phyloP scores from a whole-genome alignment of 257 asterid species.

The Phtheirospermum japonicum region DNA sequence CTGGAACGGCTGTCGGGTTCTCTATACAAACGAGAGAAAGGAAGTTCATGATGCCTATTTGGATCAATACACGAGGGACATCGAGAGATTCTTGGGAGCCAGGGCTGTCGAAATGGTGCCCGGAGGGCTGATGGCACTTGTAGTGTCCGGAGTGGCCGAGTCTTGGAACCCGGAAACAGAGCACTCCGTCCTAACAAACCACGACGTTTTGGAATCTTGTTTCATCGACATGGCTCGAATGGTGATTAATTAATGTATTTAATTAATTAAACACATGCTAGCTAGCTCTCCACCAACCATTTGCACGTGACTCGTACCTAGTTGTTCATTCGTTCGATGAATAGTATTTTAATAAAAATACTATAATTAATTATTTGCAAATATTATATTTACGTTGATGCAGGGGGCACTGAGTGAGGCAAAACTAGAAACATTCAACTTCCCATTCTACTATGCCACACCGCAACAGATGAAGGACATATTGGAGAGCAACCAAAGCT shows the following conservation, averaged over 20 bases:
- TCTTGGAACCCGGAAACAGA: constrained; percentile 24
- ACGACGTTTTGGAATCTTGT: constrained; percentile 36
- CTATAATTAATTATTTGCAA: too few relatives aligned
- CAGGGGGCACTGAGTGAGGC: constrained; percentile 43
- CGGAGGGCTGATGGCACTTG: constrained; percentile 52
- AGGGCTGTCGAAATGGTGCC: constrained; percentile 43
- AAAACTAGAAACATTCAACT: constrained; percentile 47
- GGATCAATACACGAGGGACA: constrained; percentile 34
- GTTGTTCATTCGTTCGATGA: too few relatives aligned
- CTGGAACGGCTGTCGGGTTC: constrained; percentile 43
- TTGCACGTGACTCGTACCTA: too few relatives aligned
- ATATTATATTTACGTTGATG: too few relatives aligned
- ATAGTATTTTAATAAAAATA: too few relatives aligned
- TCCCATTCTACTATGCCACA: constrained; percentile 43
- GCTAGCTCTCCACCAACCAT: too few relatives aligned
- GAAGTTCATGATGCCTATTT: constrained; percentile 40
- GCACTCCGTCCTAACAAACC: too few relatives aligned
- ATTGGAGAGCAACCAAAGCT: constrained; percentile 32
- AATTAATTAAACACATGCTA: too few relatives aligned
- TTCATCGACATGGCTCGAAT: constrained; percentile 57
- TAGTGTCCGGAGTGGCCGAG: constrained; percentile 40
- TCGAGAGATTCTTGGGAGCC: constrained; percentile 40
- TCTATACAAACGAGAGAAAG: constrained; percentile 31
- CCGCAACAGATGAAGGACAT: constrained; percentile 39
- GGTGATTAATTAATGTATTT: too few relatives aligned